phyloP scores from a whole-genome alignment of 2,329 filamentous ascomycete species.

The Kalaharituber pfeilii region DNA sequence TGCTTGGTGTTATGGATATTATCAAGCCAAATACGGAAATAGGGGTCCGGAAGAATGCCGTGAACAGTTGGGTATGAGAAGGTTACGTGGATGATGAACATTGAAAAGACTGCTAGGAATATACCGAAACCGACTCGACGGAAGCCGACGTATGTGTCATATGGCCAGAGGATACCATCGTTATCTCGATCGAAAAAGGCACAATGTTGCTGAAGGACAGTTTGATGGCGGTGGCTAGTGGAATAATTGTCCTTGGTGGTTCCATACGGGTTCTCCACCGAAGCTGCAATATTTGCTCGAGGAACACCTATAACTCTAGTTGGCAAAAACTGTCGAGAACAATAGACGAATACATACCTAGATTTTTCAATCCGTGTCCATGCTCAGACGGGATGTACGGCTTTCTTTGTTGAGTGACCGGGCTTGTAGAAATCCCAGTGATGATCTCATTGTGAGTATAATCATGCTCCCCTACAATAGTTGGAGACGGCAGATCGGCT shows the following conservation, averaged over 20 bases:
- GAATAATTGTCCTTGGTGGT: constrained; percentile 29
- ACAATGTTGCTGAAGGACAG: constrained; percentile 35
- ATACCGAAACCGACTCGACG: constrained; percentile 32
- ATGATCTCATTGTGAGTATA: neutral
- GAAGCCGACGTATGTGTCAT: constrained; percentile 35
- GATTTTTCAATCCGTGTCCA: neutral
- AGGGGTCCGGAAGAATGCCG: constrained; percentile 30
- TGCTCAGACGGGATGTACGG: neutral
- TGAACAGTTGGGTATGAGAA: constrained; percentile 34
- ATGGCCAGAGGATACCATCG: constrained; percentile 38
- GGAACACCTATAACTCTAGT: constrained; percentile 26
- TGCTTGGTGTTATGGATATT: constrained; percentile 29
- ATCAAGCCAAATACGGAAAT: constrained; percentile 26
- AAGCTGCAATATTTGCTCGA: constrained; percentile 30
- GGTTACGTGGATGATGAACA: constrained; percentile 33
- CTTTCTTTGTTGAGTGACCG: neutral
- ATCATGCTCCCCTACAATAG: too few species aligned
- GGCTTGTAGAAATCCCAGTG: neutral
- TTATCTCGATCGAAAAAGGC: constrained; percentile 36
- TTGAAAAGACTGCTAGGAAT: constrained; percentile 30
- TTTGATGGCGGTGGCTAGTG: constrained; percentile 27
- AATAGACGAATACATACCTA: neutral
- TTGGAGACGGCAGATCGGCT: too few species aligned
- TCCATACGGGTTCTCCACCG: constrained; percentile 29
- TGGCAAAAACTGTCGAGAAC: neutral